Evolutionary conservation across 106 monocot species (phyloP), one percentile per base, ranked within the genome.

Genomic region (Posidonia australis): DNA sequence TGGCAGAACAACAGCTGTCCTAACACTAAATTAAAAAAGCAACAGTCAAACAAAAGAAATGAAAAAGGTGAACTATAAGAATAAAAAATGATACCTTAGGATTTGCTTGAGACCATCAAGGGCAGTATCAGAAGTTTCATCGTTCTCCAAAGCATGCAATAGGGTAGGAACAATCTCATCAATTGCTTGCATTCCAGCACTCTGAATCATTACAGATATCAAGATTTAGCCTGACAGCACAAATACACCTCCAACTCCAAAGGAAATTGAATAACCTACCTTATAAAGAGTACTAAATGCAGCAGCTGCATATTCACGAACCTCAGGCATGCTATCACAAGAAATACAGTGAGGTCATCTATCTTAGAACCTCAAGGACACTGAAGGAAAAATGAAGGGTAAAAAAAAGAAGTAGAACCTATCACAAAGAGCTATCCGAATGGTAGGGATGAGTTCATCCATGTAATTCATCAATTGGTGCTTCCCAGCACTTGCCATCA

Each of bases 221-320:
- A 24, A 28, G 0, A 26, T 26, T 26, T 26, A 28, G 16, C 26
- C 14, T 26, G 26, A 65, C 6, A n/a, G n/a, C n/a, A 10, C 42
- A 22, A 41, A 10, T 24, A 58, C 17, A 26, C 56, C 7, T 70
- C 44, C n/a, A 70, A 29, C 13, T 1, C 4, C 29, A 19, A 60
- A 54, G 18, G 28, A 4, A 13, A 60, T 9, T 32, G 0, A 43
- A 51, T 28, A n/a, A 51, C 24, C 17, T 74, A 98, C 98, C 90
- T 98, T 98, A 64, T 98, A 98, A n/a, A 98, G 90, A 46, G 98
- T 98, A 77, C 98, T 98, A 74, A 98, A 98, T 58, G 98, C 98
- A 71, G 88, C 75, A 54, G 82, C 91, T 46, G 98, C 98, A 79
- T 85, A 84, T 79, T 98, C 98, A 62, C 90, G 90, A 62, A 98